A percentile compares a stretch with the other conserved stretches of the same genome.
Evolutionary conservation across 371 early-diverging fungal genomes (phyloP).

Genomic region (Mortierella sp.): DNA sequence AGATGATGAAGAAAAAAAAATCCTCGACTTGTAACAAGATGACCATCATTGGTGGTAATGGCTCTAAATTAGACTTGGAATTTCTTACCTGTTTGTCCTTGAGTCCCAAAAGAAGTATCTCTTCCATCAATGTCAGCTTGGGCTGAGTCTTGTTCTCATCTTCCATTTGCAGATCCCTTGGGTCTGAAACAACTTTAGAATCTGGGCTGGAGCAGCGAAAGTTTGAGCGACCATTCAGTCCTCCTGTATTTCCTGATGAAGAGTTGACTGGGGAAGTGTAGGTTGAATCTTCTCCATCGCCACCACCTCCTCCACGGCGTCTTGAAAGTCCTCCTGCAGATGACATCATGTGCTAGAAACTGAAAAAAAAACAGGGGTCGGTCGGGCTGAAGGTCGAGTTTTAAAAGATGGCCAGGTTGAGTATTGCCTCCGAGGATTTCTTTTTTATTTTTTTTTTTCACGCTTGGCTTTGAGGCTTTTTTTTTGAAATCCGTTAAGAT

Average conservation of each 20-base stretch:
- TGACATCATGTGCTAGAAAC: constrained; percentile 24
- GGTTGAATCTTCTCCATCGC: constrained; percentile 3
- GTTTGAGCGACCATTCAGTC: constrained; percentile 14
- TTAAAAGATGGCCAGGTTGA: background rate
- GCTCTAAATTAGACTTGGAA: background rate
- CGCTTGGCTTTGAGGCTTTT: too few relatives aligned
- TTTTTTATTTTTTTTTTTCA: background rate
- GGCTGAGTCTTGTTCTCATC: constrained; percentile 78
- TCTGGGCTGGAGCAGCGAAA: constrained; percentile 30
- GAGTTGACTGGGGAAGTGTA: constrained; percentile 19
- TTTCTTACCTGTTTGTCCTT: constrained; percentile 91
- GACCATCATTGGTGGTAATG: background rate
- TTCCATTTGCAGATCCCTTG: constrained; percentile 58
- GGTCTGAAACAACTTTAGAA: constrained; percentile 42
- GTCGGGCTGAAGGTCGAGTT: background rate
- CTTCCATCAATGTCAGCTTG: constrained; percentile 92
- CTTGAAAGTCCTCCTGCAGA: constrained; percentile 55
- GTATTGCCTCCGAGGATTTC: background rate
- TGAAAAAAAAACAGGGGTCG: background rate
- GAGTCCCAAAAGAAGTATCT: constrained; percentile 91
- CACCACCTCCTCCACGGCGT: constrained; percentile 45
- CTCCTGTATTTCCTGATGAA: constrained; percentile 25
- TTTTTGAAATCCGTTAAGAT: too few relatives aligned
- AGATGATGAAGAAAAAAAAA: too few relatives aligned
- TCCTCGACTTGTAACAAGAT: too few relatives aligned